Evolutionary conservation across 2,329 filamentous ascomycete genomes (phyloP).

Genomic region (Xylaria sp.): DNA sequence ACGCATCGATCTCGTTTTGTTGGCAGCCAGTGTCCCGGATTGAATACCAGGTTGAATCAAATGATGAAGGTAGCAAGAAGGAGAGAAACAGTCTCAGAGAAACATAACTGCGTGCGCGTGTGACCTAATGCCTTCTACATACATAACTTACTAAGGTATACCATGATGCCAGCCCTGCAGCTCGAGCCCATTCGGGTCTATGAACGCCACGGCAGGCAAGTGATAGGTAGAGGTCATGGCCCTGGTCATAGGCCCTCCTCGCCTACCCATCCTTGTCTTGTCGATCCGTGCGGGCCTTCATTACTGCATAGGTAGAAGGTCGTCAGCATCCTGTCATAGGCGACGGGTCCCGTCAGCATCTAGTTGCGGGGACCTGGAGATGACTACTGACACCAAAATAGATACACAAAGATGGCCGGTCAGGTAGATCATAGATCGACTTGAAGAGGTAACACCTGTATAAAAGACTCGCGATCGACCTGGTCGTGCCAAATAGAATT

Average conservation of each 20-base stretch:
- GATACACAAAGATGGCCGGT: slow-evolving; percentile 18
- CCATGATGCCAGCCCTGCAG: slow-evolving; percentile 19
- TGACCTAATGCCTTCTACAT: slow-evolving; percentile 5
- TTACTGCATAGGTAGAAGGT: slow-evolving; percentile 28
- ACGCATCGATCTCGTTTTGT: background rate
- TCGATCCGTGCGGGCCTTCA: slow-evolving; percentile 17
- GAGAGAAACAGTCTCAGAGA: background rate
- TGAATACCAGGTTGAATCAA: background rate
- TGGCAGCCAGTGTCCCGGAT: background rate
- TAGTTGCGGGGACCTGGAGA: slow-evolving; percentile 33
- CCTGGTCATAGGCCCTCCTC: slow-evolving; percentile 16
- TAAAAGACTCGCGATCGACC: slow-evolving; percentile 37
- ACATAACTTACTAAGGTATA: no score
- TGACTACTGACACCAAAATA: slow-evolving; percentile 38
- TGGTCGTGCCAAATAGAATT: background rate
- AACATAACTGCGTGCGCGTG: background rate
- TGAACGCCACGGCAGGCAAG: background rate
- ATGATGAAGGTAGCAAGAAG: background rate
- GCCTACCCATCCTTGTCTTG: slow-evolving; percentile 16
- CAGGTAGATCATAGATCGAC: background rate
- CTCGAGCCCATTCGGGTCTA: slow-evolving; percentile 1
- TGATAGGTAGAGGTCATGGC: slow-evolving; percentile 14
- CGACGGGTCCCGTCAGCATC: slow-evolving; percentile 36
- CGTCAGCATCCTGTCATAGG: slow-evolving; percentile 33
- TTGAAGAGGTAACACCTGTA: slow-evolving; percentile 27